phyloP scores from a whole-genome alignment of 164 flowering plant genomes.

The Nelumbo lutea region DNA sequence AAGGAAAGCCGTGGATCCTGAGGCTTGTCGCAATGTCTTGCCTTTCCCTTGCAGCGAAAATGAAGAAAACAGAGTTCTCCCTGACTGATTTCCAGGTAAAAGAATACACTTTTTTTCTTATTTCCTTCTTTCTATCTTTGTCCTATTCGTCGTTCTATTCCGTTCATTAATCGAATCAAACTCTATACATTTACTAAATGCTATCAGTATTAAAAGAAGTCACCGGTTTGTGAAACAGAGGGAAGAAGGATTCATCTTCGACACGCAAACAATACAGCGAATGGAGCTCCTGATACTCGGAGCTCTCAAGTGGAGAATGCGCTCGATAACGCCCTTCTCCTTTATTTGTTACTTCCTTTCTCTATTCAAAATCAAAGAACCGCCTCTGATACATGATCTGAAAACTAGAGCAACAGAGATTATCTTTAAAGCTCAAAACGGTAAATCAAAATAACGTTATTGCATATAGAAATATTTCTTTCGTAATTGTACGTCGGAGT shows the following conservation, averaged over 20 bases:
- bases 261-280: conserved; percentile 37
- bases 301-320: conserved; percentile 70
- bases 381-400: conserved; percentile 29
- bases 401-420: conserved; percentile 46
- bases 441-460: conserved; percentile 19
- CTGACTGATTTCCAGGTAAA: conserved; percentile 47
- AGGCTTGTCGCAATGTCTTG: neutral
- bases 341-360: conserved; percentile 51
- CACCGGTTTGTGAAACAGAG: conserved; percentile 18
- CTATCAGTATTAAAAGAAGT: too few relatives aligned
- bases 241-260: conserved; percentile 49
- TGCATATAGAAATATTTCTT: neutral
- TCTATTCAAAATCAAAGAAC: conserved; percentile 36
- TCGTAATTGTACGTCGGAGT: neutral
- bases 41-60: conserved; percentile 45
- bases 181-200: too few relatives aligned
- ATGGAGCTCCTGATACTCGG: conserved; percentile 61
- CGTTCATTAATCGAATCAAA: too few relatives aligned
- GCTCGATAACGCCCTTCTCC: conserved; percentile 67
- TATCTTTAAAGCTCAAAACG: conserved; percentile 47
- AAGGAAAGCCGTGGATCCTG: conserved; percentile 51
- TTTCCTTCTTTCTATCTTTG: too few relatives aligned
- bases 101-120: too few relatives aligned
- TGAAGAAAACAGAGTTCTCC: conserved; percentile 39
- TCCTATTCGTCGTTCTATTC: too few relatives aligned